Base-by-base conservation (phyloP, 225 moss, liverwort and hornwort species). In the Asterella californica region DNA sequence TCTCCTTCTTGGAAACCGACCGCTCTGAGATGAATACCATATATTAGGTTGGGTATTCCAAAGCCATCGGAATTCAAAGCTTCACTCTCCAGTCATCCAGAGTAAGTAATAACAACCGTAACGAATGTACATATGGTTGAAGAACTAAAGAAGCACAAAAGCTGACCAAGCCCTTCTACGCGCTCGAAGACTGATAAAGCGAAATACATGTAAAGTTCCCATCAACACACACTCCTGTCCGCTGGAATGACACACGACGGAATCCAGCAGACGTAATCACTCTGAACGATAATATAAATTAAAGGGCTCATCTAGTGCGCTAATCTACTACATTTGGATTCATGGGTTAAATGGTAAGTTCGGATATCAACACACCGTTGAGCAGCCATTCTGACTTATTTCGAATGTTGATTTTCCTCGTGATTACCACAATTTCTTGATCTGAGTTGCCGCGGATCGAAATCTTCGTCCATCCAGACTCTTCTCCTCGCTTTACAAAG, bases 401-500 rank as follows among this genome's bases (percentile, higher is more conserved):
- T 17, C 91, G 91, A 82, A 85, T 94, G 82, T 83, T 92, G 30
- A 97, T 93, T 79, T 89, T 93, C 80, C 97, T 89, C 62, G 86
- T 93, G 38, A 97, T 93, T 32, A 83, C 88, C 71, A 93, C 84
- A 65, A 78, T 75, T 74, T 80, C 88, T 32, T 86, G 82, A 19
- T 84, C 77, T 59, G 74, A 67, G 60, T 81, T 80, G 32, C 92
- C 97, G 50, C 91, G 93, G 63, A 97, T 86, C 48, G 92, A 89
- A 74, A 97, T 92, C 82, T 89, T 91, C 22, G 90, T 93, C 97
- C 90, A 97, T 53, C 93, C 94, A 30, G 88, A 80, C 25, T 94
- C 97, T 85, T 97, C 97, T 32, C 97, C 97, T 72, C 94, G 90
- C 85, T 91, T 94, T 42, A 97, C 94, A 83, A 90, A 97, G 79